phyloP scores from a whole-genome alignment of 306 rosid genomes.

The Oxytropis ochrocephala region DNA sequence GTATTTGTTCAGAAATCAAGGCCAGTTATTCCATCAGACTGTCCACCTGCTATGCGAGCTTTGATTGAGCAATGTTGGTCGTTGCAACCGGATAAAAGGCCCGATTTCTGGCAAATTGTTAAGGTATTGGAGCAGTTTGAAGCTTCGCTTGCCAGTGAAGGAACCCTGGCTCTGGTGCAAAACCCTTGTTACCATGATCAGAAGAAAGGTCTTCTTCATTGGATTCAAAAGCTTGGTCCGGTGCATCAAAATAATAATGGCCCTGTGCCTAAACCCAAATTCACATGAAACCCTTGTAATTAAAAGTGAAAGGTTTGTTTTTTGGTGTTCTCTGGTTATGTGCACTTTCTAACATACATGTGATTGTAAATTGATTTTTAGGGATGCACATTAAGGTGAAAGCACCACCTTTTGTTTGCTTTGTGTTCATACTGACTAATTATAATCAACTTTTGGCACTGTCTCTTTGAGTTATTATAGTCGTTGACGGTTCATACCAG shows the following conservation, averaged over 20 bases:
- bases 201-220: constrained; percentile 81
- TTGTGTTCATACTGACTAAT: not conserved
- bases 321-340: constrained; percentile 33
- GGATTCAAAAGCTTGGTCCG: constrained; percentile 92
- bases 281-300: constrained; percentile 69
- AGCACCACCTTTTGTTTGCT: constrained; percentile 16
- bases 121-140: constrained; percentile 80
- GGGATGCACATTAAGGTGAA: constrained; percentile 35
- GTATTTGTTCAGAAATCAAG: constrained; percentile 55
- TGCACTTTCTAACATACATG: constrained; percentile 28
- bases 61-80: constrained; percentile 93
- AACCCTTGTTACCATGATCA: constrained; percentile 52
- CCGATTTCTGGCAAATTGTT: constrained; percentile 87
- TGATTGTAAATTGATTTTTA: constrained; percentile 34
- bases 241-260: constrained; percentile 34
- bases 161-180: constrained; percentile 48
- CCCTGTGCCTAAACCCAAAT: constrained; percentile 71
- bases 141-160: constrained; percentile 60
- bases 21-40: constrained; percentile 56
- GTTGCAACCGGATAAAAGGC: constrained; percentile 70
- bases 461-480: not conserved
- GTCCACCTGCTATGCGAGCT: constrained; percentile 67
- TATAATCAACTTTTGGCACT: constrained; percentile 10
- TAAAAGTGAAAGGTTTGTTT: constrained; percentile 44
- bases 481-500: not conserved